phyloP scores from a whole-genome alignment of 768 basidiomycete species.

The Tubosaeta brunneosetosa region DNA sequence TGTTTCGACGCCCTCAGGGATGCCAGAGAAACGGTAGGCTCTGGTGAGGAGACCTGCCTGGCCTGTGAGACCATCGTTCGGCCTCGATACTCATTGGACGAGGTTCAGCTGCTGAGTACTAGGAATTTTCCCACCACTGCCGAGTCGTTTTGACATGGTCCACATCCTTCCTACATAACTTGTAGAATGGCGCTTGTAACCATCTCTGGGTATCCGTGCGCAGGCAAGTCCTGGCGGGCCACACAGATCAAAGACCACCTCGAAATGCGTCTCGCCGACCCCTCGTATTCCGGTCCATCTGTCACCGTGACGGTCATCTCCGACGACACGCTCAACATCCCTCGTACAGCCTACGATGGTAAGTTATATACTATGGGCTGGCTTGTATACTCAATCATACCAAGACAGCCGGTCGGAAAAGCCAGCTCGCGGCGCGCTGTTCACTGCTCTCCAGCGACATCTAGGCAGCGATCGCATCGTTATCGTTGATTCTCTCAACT shows the following conservation, averaged over 20 bases:
- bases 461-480: constrained; percentile 72
- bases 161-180: too few relatives aligned
- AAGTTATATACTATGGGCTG: constrained; percentile 14
- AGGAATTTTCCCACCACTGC: neutral
- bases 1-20: too few relatives aligned
- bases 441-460: constrained; percentile 75
- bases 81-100: too few relatives aligned
- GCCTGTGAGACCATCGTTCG: too few relatives aligned
- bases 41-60: too few relatives aligned
- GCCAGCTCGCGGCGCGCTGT: constrained; percentile 76
- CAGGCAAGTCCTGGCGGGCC: constrained; percentile 80
- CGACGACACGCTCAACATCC: constrained; percentile 66
- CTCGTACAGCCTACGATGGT: constrained; percentile 73
- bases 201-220: constrained; percentile 80
- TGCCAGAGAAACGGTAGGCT: too few relatives aligned
- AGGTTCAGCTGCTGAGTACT: too few relatives aligned
- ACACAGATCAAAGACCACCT: constrained; percentile 58
- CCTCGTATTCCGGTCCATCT: constrained; percentile 49
- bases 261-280: constrained; percentile 44
- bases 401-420: constrained; percentile 82
- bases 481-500: constrained; percentile 89
- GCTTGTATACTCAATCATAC: neutral
- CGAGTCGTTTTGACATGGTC: neutral
- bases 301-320: constrained; percentile 53
- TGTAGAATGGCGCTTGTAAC: constrained; percentile 87